A percentile compares a stretch with the other conserved stretches of the same genome.
These are phyloP conservation scores for Phytophthora fragariae DNA, from an alignment of 352 stramenopile genomes.

Conservation along the genomic window DNA sequence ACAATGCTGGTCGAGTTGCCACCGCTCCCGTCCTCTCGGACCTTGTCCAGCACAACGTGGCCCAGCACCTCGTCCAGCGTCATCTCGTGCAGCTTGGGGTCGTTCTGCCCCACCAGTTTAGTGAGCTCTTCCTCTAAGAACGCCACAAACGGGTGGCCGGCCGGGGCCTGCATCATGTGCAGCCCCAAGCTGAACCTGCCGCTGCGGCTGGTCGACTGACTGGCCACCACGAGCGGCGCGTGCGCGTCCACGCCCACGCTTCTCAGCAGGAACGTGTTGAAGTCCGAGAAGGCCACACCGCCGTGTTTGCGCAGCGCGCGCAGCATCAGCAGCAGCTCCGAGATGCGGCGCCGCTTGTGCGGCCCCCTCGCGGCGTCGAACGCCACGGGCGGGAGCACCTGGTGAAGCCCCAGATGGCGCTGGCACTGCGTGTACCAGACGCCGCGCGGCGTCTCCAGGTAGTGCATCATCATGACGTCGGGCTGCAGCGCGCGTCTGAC, in stretches of 20 bases:
- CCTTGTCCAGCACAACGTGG: constrained; percentile 37
- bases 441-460: constrained; percentile 41
- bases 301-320: constrained; percentile 39
- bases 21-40: background rate
- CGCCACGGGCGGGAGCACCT: constrained; percentile 41
- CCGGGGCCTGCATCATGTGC: constrained; percentile 42
- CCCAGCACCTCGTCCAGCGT: constrained; percentile 41
- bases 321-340: constrained; percentile 51
- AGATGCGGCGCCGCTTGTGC: constrained; percentile 37
- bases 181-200: constrained; percentile 35
- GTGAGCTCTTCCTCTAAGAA: constrained; percentile 40
- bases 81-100: constrained; percentile 34
- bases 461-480: constrained; percentile 51
- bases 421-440: constrained; percentile 61
- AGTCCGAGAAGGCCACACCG: constrained; percentile 45
- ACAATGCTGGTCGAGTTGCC: constrained; percentile 22
- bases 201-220: constrained; percentile 16
- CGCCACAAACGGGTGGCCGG: constrained; percentile 38
- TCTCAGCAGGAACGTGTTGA: constrained; percentile 46
- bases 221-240: constrained; percentile 32
- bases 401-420: constrained; percentile 50
- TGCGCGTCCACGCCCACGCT: constrained; percentile 17
- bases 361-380: constrained; percentile 20
- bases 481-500: constrained; percentile 30
- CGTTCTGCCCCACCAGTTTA: constrained; percentile 33